phyloP scores from a whole-genome alignment of 2,329 filamentous ascomycete species.

The Penicillium palitans region DNA sequence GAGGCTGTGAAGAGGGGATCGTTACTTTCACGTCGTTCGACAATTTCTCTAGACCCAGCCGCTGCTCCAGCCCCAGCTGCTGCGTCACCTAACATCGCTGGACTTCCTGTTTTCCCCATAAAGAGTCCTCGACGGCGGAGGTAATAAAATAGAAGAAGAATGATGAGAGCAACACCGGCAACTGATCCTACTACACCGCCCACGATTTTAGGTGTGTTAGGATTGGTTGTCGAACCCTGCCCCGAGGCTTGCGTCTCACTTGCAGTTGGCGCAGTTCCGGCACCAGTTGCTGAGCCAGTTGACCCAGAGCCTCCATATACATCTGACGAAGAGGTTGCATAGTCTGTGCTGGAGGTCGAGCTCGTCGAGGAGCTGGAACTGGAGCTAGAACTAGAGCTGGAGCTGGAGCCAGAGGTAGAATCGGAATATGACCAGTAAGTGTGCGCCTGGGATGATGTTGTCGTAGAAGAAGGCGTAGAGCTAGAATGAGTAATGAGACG shows the following conservation, averaged over 20 bases:
- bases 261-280: conserved; percentile 12
- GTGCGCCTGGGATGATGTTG: background rate
- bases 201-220: conserved; percentile 55
- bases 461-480: background rate
- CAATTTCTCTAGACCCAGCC: conserved; percentile 32
- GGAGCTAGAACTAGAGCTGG: background rate
- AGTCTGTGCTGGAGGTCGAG: background rate
- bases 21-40: conserved; percentile 40
- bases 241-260: conserved; percentile 15
- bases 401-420: background rate
- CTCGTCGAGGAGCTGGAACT: background rate
- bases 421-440: background rate
- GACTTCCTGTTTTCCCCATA: conserved; percentile 20
- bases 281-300: conserved; percentile 10
- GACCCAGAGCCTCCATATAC: conserved; percentile 1
- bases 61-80: conserved; percentile 1
- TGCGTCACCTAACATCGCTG: conserved; percentile 29
- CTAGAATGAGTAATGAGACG: conserved; percentile 12
- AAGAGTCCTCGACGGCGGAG: conserved; percentile 54
- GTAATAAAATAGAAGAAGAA: conserved; percentile 37
- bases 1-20: conserved; percentile 42
- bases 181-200: conserved; percentile 65
- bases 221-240: conserved; percentile 23
- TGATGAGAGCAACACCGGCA: conserved; percentile 56
- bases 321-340: conserved; percentile 1